phyloP scores from a whole-genome alignment of 2,329 filamentous ascomycete species.

The Colletotrichum theobromicola region DNA sequence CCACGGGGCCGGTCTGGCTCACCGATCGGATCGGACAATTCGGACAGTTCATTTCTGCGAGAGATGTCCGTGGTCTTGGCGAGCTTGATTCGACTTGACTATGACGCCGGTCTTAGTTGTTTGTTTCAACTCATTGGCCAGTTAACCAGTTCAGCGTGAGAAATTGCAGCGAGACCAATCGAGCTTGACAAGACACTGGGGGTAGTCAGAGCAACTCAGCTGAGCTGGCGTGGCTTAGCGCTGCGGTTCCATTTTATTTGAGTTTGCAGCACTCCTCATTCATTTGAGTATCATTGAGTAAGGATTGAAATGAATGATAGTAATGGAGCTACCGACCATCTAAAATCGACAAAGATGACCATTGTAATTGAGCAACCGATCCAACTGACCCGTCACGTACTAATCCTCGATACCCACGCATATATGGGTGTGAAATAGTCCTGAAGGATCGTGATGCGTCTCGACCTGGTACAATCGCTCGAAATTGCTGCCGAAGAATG shows the following conservation, averaged over 20 bases:
- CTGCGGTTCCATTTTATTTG: too few relatives aligned
- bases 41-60: neutral
- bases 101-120: too few relatives aligned
- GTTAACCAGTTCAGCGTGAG: too few relatives aligned
- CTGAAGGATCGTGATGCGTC: slow-evolving; percentile 30
- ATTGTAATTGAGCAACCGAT: neutral
- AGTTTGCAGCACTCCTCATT: neutral
- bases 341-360: neutral
- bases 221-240: neutral
- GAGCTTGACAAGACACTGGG: neutral
- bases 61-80: neutral
- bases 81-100: neutral
- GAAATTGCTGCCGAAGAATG: slow-evolving; percentile 34
- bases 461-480: slow-evolving; percentile 28
- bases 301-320: neutral
- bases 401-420: slow-evolving; percentile 28
- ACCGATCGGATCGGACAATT: neutral
- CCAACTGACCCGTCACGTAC: neutral
- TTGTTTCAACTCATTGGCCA: too few relatives aligned
- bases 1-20: neutral
- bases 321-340: neutral
- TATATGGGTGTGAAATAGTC: slow-evolving; percentile 29
- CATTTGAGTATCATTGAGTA: neutral
- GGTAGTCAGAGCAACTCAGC: neutral
- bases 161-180: too few relatives aligned